Evolutionary conservation across 2,329 filamentous ascomycete species (phyloP).

Genomic region (Epichloe amarillans): DNA sequence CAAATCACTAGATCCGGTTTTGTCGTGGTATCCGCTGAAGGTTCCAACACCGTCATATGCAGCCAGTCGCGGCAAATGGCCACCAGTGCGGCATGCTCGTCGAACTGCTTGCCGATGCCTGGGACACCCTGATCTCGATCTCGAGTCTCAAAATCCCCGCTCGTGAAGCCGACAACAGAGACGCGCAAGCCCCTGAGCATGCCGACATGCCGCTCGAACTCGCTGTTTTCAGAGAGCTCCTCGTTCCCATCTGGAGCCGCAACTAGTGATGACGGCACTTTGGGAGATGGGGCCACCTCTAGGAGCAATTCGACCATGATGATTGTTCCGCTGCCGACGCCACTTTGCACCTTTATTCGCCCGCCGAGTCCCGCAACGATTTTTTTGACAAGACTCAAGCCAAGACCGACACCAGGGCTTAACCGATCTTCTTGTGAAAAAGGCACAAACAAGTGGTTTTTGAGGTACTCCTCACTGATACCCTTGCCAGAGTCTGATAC

Average conservation of each 20-base stretch:
- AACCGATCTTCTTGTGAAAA: slow-evolving; percentile 52
- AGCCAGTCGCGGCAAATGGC: slow-evolving; percentile 22
- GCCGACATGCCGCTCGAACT: slow-evolving; percentile 15
- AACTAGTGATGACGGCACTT: neutral
- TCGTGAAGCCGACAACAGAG: slow-evolving; percentile 12
- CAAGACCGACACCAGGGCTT: slow-evolving; percentile 48
- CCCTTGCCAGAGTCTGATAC: slow-evolving; percentile 53
- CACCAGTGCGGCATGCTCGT: slow-evolving; percentile 5
- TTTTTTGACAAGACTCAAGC: slow-evolving; percentile 48
- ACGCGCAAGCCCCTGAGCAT: slow-evolving; percentile 20
- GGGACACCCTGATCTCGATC: neutral
- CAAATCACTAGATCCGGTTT: slow-evolving; percentile 16
- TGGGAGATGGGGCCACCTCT: neutral
- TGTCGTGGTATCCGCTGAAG: slow-evolving; percentile 2
- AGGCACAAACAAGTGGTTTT: slow-evolving; percentile 45
- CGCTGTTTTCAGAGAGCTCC: neutral
- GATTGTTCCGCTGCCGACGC: slow-evolving; percentile 22
- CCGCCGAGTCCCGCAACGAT: slow-evolving; percentile 47
- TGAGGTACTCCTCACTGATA: slow-evolving; percentile 49
- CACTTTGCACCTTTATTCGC: slow-evolving; percentile 41
- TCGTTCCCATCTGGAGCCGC: neutral
- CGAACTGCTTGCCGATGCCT: neutral
- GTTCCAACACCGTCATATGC: slow-evolving; percentile 14
- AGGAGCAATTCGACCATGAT: slow-evolving; percentile 21
- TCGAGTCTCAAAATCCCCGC: neutral